Evolutionary conservation across 257 asterid genomes (phyloP).

Genomic region (Solanum sejunctum): DNA sequence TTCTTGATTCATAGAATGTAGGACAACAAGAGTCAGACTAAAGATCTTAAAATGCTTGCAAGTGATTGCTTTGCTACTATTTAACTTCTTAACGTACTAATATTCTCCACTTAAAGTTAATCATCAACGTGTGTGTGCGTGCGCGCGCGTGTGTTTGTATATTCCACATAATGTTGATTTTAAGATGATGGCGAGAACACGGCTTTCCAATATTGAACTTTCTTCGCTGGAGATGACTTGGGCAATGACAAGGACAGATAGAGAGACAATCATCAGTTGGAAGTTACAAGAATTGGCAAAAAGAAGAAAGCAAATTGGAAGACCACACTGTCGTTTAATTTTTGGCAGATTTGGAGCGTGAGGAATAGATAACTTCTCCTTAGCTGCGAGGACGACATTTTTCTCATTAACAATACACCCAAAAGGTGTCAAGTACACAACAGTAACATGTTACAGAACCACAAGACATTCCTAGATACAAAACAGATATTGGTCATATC

Average conservation of each 20-base stretch:
- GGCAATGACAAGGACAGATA: neutral
- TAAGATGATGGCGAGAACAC: neutral
- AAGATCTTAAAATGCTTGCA: neutral
- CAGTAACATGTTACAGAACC: neutral
- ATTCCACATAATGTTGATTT: neutral
- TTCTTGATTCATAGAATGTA: neutral
- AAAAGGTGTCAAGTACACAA: neutral
- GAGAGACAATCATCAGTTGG: neutral
- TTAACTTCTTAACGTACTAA: neutral
- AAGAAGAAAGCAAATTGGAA: neutral
- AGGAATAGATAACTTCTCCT: neutral
- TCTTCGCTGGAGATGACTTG: neutral
- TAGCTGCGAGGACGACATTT: neutral
- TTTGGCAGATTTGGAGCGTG: neutral
- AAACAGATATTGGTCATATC: neutral
- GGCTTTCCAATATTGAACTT: neutral
- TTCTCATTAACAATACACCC: neutral
- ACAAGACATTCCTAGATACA: neutral
- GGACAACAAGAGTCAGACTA: neutral
- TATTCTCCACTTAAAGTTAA: neutral
- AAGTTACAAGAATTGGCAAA: neutral
- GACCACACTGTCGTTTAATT: neutral
- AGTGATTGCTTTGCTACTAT: neutral
- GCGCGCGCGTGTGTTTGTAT: too few relatives aligned
- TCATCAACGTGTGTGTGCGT: too few relatives aligned